phyloP scores from a whole-genome alignment of 805 yeast genomes.

The Cephaloascus fragrans region DNA sequence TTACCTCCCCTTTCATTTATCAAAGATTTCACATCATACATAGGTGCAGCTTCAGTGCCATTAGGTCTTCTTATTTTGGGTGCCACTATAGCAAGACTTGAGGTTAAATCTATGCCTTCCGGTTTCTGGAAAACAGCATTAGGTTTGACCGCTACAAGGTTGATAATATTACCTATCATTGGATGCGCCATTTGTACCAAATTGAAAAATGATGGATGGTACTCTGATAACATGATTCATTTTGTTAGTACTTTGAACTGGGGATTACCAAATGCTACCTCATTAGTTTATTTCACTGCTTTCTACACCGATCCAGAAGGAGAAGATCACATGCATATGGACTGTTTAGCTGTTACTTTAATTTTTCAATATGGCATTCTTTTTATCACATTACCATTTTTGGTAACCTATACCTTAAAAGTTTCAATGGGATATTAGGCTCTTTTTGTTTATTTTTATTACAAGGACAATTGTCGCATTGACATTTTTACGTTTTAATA shows the following conservation, averaged over 20 bases:
- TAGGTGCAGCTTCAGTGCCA: slow-evolving; percentile 87
- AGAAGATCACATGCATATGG: slow-evolving; percentile 58
- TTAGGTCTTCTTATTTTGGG: slow-evolving; percentile 76
- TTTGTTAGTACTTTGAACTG: slow-evolving; percentile 68
- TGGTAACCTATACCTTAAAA: slow-evolving; percentile 59
- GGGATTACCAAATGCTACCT: slow-evolving; percentile 82
- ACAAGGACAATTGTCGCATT: neutral
- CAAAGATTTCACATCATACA: slow-evolving; percentile 70
- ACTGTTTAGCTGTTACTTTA: slow-evolving; percentile 69
- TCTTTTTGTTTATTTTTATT: too few relatives aligned
- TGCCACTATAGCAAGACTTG: slow-evolving; percentile 75
- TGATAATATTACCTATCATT: slow-evolving; percentile 68
- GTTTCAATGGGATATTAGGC: slow-evolving; percentile 28
- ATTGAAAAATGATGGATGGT: slow-evolving; percentile 52
- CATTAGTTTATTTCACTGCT: slow-evolving; percentile 82
- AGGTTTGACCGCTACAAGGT: slow-evolving; percentile 43
- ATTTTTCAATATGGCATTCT: slow-evolving; percentile 66
- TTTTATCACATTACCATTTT: slow-evolving; percentile 62
- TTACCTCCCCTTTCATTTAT: slow-evolving; percentile 77
- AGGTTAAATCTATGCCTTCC: slow-evolving; percentile 46
- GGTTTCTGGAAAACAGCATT: slow-evolving; percentile 67
- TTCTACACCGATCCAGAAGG: slow-evolving; percentile 63
- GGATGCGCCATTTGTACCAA: slow-evolving; percentile 53
- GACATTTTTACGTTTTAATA: neutral
- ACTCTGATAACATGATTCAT: slow-evolving; percentile 51